Conservation (phyloP, 495 filamentous ascomycete genomes). For the Astrothelium subdiscretum region DNA sequence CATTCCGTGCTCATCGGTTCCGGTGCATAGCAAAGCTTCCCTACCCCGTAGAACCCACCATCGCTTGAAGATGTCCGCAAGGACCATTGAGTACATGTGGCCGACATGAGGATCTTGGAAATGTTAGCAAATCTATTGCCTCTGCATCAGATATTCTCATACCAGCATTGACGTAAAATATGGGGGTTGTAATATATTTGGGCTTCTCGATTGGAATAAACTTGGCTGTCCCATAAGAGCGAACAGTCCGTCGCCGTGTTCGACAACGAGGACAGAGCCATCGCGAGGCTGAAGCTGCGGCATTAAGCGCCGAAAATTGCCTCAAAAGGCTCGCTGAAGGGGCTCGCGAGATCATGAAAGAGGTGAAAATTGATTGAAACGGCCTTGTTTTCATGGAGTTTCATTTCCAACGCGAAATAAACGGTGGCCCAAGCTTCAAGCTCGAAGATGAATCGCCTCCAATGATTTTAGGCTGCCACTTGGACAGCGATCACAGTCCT, state of each 20-base stretch:
- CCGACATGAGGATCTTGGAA: constrained; percentile 80
- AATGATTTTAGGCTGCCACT: background rate
- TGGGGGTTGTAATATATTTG: constrained; percentile 91
- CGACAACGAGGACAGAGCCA: background rate
- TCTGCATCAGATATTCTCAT: too few relatives aligned
- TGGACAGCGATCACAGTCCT: background rate
- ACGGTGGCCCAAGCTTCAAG: background rate
- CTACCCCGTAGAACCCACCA: constrained; percentile 73
- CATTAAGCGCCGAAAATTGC: background rate
- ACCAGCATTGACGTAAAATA: constrained; percentile 99
- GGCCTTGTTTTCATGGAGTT: too few relatives aligned
- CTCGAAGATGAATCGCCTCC: background rate
- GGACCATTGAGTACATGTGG: constrained; percentile 85
- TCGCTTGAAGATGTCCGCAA: constrained; percentile 83
- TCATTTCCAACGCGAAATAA: too few relatives aligned
- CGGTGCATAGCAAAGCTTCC: constrained; percentile 67
- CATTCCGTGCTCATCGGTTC: constrained; percentile 97
- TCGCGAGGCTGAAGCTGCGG: background rate
- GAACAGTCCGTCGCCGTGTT: background rate
- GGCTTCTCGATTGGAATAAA: constrained; percentile 45
- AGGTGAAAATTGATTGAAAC: background rate
- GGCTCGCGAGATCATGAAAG: background rate
- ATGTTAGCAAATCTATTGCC: too few relatives aligned
- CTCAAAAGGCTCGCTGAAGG: background rate
- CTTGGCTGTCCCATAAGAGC: background rate